These are phyloP conservation scores for Xerocomus potaroensis DNA, from an alignment of 768 basidiomycete species.

Conservation along the genomic window DNA sequence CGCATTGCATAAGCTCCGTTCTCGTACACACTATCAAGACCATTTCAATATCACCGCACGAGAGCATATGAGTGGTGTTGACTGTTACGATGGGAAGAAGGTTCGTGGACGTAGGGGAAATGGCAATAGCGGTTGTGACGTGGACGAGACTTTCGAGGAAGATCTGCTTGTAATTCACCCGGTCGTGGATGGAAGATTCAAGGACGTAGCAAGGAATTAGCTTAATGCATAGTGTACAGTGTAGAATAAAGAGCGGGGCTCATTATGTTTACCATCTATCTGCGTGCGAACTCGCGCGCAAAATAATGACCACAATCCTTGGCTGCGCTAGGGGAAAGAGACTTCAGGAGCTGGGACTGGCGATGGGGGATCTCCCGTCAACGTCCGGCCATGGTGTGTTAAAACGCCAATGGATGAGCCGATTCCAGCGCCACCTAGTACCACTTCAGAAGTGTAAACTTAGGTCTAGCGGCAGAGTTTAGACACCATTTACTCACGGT, in stretches of 20 bases:
- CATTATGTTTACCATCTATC: background rate
- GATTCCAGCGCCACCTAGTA: constrained; percentile 67
- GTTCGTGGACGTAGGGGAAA: constrained; percentile 33
- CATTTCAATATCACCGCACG: constrained; percentile 55
- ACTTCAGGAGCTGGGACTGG: constrained; percentile 35
- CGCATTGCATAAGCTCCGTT: constrained; percentile 43
- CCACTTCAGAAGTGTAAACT: constrained; percentile 42
- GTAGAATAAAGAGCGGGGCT: constrained; percentile 7
- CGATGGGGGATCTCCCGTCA: constrained; percentile 53
- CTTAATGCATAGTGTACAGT: constrained; percentile 9
- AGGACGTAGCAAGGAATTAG: constrained; percentile 42
- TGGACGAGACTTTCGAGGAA: constrained; percentile 31
- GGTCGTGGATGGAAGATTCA: constrained; percentile 61
- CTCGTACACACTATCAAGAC: constrained; percentile 51
- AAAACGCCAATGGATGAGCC: constrained; percentile 59
- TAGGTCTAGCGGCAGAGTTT: background rate
- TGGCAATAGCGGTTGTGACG: constrained; percentile 8
- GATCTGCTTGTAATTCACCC: constrained; percentile 60
- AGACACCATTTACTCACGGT: constrained; percentile 42
- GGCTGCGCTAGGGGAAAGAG: constrained; percentile 12
- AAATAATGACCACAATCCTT: background rate
- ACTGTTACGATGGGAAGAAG: constrained; percentile 62
- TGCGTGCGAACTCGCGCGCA: background rate
- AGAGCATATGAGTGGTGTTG: constrained; percentile 78
- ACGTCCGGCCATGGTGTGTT: constrained; percentile 48